Evolutionary conservation across 495 filamentous ascomycete genomes (phyloP), one percentile per base, ranked within the genome.

Genomic region (Haplographium delicatum): DNA sequence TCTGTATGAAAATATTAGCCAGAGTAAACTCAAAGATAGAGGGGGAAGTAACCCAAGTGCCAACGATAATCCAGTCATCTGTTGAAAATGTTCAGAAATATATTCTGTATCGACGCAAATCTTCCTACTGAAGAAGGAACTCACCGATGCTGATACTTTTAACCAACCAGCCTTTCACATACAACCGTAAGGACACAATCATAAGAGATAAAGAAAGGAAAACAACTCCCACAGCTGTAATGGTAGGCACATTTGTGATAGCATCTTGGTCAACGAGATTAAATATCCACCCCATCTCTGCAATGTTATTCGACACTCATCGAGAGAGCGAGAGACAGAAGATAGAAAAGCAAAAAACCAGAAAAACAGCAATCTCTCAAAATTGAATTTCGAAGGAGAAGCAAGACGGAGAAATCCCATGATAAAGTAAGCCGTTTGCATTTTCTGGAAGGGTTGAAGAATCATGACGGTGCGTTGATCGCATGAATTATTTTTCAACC

Each of bases 271-370:
- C 51, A 13, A 19, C 33, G 30, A 66, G 65, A 53, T 70, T 70
- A 60, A 62, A 65, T 1, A 65, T 69, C 69, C 68, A 72, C 20
- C 62, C 68, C 68, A 72, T 72, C 76, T 1, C 33, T 35, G 33
- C 33, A 1, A 35, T 16, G 13, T 35, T 15, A 16, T 15, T 16
- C 33, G 3, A 35, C 3, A 35, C 33, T 11, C 33, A 35, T 4
- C 33, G 33, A 35, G 33, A 7, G 3, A 2, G 33, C 28, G 11
- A 35, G 1, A 1, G 5, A 13, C 33, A 35, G 18, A 35, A 13
- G n/a, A 15, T 35, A 15, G 13, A 35, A 35, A 35, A 35, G 33
- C 5, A 35, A 35, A 13, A 1, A 35, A 4, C 11, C 33, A 31
- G 33, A 35, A 35, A 35, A 16, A 35, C 13, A 16, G 18, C 3